Evolutionary conservation across 2,329 filamentous ascomycete genomes (phyloP).

Genomic region (Cordyceps farinosa): DNA sequence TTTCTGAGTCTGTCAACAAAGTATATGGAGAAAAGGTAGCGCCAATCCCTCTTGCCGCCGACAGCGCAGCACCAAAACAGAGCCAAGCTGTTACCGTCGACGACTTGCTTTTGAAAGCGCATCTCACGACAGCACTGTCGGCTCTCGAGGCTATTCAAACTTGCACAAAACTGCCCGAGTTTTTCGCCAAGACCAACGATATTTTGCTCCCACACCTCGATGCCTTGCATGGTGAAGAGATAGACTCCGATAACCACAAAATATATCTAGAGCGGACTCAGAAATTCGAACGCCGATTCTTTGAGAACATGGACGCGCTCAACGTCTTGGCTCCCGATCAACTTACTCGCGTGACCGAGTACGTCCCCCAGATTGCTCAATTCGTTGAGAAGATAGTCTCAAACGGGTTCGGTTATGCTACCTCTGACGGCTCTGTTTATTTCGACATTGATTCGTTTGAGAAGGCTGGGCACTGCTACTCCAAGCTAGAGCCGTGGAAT

Average conservation of each 20-base stretch:
- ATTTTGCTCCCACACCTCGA: background rate
- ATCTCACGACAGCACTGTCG: background rate
- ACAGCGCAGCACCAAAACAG: background rate
- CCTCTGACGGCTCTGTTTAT: slow-evolving; percentile 63
- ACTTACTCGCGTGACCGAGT: slow-evolving; percentile 84
- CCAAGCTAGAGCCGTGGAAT: slow-evolving; percentile 68
- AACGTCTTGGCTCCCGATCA: slow-evolving; percentile 81
- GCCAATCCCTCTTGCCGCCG: background rate
- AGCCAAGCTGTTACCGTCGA: background rate
- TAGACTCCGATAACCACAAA: background rate
- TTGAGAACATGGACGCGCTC: slow-evolving; percentile 49
- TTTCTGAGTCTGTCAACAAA: background rate
- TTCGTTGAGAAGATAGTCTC: slow-evolving; percentile 75
- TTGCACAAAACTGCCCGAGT: background rate
- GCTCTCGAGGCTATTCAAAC: background rate
- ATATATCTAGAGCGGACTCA: background rate
- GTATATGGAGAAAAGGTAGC: background rate
- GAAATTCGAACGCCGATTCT: background rate
- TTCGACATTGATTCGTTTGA: slow-evolving; percentile 70
- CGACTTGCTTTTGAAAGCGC: background rate
- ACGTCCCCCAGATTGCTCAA: slow-evolving; percentile 76
- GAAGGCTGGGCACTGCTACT: slow-evolving; percentile 59
- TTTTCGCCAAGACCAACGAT: background rate
- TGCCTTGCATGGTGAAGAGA: background rate
- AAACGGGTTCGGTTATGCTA: slow-evolving; percentile 63